Evolutionary conservation across 2,329 filamentous ascomycete genomes (phyloP).

Genomic region (Fusarium concolor): DNA sequence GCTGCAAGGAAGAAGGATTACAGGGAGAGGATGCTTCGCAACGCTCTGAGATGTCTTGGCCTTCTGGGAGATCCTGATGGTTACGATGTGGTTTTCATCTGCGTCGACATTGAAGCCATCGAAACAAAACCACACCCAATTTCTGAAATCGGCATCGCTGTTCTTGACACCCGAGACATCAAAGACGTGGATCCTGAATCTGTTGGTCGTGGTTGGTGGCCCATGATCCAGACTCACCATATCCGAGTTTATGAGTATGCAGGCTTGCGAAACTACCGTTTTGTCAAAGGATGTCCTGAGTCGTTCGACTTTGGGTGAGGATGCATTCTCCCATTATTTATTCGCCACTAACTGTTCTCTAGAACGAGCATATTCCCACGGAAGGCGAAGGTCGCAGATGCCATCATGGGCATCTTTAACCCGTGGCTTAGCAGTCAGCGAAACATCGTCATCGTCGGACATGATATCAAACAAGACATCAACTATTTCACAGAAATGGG

Average conservation of each 20-base stretch:
- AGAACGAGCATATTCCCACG: slow-evolving; percentile 59
- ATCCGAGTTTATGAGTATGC: slow-evolving; percentile 79
- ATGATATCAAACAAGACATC: slow-evolving; percentile 77
- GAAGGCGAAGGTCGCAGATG: slow-evolving; percentile 48
- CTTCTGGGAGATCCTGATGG: slow-evolving; percentile 52
- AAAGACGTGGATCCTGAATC: slow-evolving; percentile 67
- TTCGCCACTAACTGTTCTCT: slow-evolving; percentile 8
- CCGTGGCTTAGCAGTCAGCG: slow-evolving; percentile 47
- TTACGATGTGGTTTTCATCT: slow-evolving; percentile 70
- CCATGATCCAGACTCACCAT: slow-evolving; percentile 76
- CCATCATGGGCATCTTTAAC: slow-evolving; percentile 54
- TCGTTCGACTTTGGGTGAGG: slow-evolving; percentile 79
- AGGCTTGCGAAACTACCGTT: slow-evolving; percentile 73
- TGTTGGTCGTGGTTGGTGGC: slow-evolving; percentile 74
- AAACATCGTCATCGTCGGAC: slow-evolving; percentile 82
- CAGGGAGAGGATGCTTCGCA: slow-evolving; percentile 67
- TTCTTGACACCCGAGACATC: slow-evolving; percentile 76
- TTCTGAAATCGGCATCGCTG: slow-evolving; percentile 88
- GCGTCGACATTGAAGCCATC: slow-evolving; percentile 85
- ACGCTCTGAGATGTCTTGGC: slow-evolving; percentile 77
- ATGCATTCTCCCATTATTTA: not conserved
- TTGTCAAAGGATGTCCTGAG: slow-evolving; percentile 78
- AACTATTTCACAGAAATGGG: slow-evolving; percentile 73
- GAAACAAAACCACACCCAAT: slow-evolving; percentile 75
- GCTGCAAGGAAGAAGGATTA: slow-evolving; percentile 63